These are phyloP conservation scores for Amphicarpaea edgeworthii DNA, from an alignment of 306 rosid species.

Conservation along the genomic window DNA sequence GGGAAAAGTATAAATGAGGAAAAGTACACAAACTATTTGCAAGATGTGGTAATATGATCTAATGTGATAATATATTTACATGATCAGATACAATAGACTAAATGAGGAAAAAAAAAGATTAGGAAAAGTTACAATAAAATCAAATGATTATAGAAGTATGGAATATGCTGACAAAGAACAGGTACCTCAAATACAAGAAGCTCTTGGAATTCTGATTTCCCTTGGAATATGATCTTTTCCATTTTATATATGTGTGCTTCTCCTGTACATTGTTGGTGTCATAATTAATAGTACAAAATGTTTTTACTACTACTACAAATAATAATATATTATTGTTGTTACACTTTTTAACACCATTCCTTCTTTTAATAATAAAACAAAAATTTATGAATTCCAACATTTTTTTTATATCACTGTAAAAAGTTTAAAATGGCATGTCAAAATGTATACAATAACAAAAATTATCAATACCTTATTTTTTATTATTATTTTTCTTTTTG, in stretches of 20 bases:
- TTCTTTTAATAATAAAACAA: neutral
- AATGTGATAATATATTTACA: neutral
- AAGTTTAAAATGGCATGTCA: neutral
- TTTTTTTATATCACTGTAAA: neutral
- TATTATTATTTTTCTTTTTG: neutral
- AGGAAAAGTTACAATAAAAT: neutral
- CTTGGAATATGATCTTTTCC: slow-evolving; percentile 52
- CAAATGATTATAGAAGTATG: neutral
- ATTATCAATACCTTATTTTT: too few relatives aligned
- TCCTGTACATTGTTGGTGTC: slow-evolving; percentile 29
- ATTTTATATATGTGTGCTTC: slow-evolving; percentile 50
- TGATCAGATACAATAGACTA: neutral
- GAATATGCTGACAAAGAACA: neutral
- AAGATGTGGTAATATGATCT: neutral
- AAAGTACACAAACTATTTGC: neutral
- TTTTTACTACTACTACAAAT: too few relatives aligned
- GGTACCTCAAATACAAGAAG: slow-evolving; percentile 56
- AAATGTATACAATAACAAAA: neutral
- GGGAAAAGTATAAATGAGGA: neutral
- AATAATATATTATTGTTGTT: neutral
- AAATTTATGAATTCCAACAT: neutral
- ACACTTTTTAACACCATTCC: neutral
- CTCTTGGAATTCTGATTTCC: slow-evolving; percentile 53
- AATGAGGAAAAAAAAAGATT: neutral
- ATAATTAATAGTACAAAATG: neutral